Conservation (phyloP, 2,329 filamentous ascomycete genomes). For the Neonectria coccinea region DNA sequence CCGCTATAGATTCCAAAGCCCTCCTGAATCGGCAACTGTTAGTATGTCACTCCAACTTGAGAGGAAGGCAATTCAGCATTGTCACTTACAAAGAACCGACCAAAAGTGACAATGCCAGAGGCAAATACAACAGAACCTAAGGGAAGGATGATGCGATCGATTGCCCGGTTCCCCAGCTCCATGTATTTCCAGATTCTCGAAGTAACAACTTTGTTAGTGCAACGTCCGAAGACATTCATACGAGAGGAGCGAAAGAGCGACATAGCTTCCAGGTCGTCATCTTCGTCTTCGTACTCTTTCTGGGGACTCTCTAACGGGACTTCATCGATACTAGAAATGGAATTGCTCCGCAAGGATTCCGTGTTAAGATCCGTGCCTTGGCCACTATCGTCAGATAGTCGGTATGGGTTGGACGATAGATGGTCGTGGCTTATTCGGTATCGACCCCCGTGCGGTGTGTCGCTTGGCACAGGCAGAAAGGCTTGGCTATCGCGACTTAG, state of each 20-base stretch:
- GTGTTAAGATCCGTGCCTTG: slow-evolving; percentile 80
- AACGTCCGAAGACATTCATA: slow-evolving; percentile 64
- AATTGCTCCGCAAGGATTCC: slow-evolving; percentile 73
- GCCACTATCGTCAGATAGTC: slow-evolving; percentile 77
- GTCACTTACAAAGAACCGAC: slow-evolving; percentile 82
- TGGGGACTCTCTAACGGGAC: slow-evolving; percentile 52
- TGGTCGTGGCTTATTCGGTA: slow-evolving; percentile 55
- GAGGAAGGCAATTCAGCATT: not conserved
- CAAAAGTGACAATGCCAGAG: slow-evolving; percentile 81
- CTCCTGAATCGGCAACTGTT: slow-evolving; percentile 61
- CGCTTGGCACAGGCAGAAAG: slow-evolving; percentile 73
- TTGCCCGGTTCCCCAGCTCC: slow-evolving; percentile 70
- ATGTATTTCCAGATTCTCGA: slow-evolving; percentile 68
- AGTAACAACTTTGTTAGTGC: slow-evolving; percentile 67
- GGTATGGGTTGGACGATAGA: slow-evolving; percentile 61
- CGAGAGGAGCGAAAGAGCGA: slow-evolving; percentile 49
- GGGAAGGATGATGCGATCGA: slow-evolving; percentile 82
- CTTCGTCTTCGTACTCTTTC: slow-evolving; percentile 64
- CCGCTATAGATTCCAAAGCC: slow-evolving; percentile 80
- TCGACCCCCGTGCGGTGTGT: slow-evolving; percentile 40
- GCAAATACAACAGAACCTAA: slow-evolving; percentile 80
- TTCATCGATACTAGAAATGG: slow-evolving; percentile 66
- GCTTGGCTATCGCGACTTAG: slow-evolving; percentile 49
- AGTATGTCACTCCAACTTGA: slow-evolving; percentile 2
- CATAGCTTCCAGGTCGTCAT: slow-evolving; percentile 54